phyloP scores from a whole-genome alignment of 2,329 filamentous ascomycete genomes.

The Pseudogymnoascus sp. region DNA sequence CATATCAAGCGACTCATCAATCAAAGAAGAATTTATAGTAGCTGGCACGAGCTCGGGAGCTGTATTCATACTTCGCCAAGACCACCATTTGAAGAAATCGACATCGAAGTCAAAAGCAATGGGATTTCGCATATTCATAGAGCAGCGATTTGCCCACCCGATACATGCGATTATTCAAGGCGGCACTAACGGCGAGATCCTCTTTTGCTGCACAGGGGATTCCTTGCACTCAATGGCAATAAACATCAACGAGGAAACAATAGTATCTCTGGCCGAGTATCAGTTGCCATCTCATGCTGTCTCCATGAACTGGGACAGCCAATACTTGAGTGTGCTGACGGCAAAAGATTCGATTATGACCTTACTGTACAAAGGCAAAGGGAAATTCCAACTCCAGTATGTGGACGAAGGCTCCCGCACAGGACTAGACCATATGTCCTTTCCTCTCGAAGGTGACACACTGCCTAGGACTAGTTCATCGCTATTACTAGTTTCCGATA shows the following conservation, averaged over 20 bases:
- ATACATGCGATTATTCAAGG: neutral
- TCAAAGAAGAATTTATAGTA: neutral
- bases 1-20: neutral
- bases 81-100: neutral
- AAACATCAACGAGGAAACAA: conserved; percentile 41
- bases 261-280: conserved; percentile 40
- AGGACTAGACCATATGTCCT: conserved; percentile 20
- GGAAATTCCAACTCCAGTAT: conserved; percentile 24
- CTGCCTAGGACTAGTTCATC: conserved; percentile 11
- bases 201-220: conserved; percentile 48
- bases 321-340: conserved; percentile 44
- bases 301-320: conserved; percentile 40
- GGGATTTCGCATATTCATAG: neutral
- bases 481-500: conserved; percentile 27
- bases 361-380: conserved; percentile 33
- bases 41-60: neutral
- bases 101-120: neutral
- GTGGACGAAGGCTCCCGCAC: conserved; percentile 26
- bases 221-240: conserved; percentile 50
- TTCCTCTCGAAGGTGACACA: conserved; percentile 1
- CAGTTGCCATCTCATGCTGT: conserved; percentile 46
- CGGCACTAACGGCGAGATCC: conserved; percentile 10
- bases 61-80: neutral
- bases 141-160: neutral
- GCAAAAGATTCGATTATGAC: conserved; percentile 47